Evolutionary conservation across 192 early-diverging fungal species (phyloP).

Genomic region (Haplosporangium gracile): DNA sequence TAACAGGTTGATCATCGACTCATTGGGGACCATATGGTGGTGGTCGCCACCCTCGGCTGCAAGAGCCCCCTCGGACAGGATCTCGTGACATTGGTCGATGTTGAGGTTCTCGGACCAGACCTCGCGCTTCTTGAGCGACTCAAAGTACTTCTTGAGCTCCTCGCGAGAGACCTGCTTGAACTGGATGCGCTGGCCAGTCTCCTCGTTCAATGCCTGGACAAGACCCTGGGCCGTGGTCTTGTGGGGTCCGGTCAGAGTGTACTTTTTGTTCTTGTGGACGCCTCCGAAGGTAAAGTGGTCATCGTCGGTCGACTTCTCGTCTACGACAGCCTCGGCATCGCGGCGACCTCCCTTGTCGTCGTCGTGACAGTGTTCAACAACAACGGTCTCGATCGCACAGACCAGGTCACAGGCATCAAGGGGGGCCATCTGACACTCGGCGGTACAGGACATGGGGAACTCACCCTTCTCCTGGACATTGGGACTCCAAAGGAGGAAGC

Average conservation of each 20-base stretch:
- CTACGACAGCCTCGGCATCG: neutral
- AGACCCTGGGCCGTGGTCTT: constrained; percentile 25
- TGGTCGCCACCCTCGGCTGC: neutral
- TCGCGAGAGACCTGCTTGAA: constrained; percentile 30
- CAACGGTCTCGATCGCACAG: constrained; percentile 18
- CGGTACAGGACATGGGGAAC: constrained; percentile 13
- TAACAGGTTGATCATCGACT: constrained; percentile 26
- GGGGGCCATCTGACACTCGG: constrained; percentile 24
- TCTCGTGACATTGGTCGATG: neutral
- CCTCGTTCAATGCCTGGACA: constrained; percentile 15
- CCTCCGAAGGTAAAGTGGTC: neutral
- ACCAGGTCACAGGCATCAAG: constrained; percentile 26
- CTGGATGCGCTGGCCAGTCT: constrained; percentile 27
- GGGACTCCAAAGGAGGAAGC: constrained; percentile 27
- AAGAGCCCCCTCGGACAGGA: neutral
- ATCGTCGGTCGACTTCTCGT: neutral
- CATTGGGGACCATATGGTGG: constrained; percentile 11
- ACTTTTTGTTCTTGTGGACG: constrained; percentile 35
- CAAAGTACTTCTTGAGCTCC: constrained; percentile 30
- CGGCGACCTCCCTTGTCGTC: neutral
- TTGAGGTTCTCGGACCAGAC: neutral
- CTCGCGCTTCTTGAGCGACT: constrained; percentile 26
- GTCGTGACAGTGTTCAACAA: constrained; percentile 10
- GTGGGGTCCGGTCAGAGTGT: constrained; percentile 32
- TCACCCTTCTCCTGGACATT: constrained; percentile 21